Base-by-base conservation (phyloP, 768 basidiomycete genomes). In the Galerina sulciceps region DNA sequence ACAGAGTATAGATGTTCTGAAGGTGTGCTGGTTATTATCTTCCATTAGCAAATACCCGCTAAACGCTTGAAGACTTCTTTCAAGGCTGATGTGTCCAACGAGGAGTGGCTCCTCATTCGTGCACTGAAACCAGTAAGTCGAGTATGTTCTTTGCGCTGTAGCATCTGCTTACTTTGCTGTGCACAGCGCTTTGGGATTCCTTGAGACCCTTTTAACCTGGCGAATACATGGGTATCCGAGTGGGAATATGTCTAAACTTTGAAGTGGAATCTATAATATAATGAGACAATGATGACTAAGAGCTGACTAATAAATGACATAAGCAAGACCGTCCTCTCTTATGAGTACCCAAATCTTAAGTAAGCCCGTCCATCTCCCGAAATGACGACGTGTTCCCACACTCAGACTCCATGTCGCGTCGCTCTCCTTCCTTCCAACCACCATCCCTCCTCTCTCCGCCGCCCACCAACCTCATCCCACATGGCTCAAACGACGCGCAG, bases 71-170 rank as follows among this genome's bases (percentile, higher is more conserved):
- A 96, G 94, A 80, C 81, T 26, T 87, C 88, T 15, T 98, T 98
- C 81, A 90, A 93, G 76, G 81, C 86, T 20, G 93, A 98, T 70
- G 94, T 95, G 20, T 83, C 90, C 26, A 90, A 84, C 57, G 93
- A 96, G 58, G 96, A 99, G 67, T 98, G 96, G 96, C 76, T 89
- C 6, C 85, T 99, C 58, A 96, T 98, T 73, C 93, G 89, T 73
- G 86, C 83, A 23, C 78, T 97, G 67, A 96, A 97, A 72, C 81
- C 84, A 34, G 93, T 92, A 71, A 62, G 87, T 75, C 40, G n/a
- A 1, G 35, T 23, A 18, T 42, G 10, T 36, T 46, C 15, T 23
- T 13, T 36, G 13, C 10, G n/a, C 15, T 22, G 37, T 34, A 57
- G 41, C 48, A 44, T 49, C 50, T 53, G 23, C 9, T 46, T 22